Percentiles rank a stretch among this genome's conserved stretches.
These are phyloP conservation scores for Eucommia ulmoides DNA, from an alignment of 257 asterid genomes.

Conservation along the genomic window DNA sequence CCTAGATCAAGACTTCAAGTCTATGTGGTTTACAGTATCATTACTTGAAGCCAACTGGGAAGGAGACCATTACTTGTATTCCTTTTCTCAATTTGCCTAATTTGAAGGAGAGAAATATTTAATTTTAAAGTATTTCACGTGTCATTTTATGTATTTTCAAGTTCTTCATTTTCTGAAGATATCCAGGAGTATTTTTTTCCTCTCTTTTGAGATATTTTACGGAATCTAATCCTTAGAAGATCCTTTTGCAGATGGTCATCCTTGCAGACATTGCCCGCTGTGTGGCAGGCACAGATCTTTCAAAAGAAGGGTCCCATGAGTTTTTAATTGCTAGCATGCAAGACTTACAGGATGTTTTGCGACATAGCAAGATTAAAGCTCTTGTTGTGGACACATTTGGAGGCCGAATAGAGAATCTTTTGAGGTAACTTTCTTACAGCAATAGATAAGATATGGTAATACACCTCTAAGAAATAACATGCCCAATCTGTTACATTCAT, in stretches of 20 bases:
- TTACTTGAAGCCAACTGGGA: neutral
- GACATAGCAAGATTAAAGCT: slow-evolving; percentile 64
- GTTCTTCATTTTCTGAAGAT: neutral
- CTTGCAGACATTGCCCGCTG: slow-evolving; percentile 84
- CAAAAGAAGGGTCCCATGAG: slow-evolving; percentile 64
- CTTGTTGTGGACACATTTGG: slow-evolving; percentile 90
- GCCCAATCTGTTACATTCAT: slow-evolving; percentile 20
- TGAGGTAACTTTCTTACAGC: slow-evolving; percentile 41
- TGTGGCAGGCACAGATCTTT: slow-evolving; percentile 59
- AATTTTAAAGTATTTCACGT: neutral
- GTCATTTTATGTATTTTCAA: neutral
- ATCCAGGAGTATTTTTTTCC: neutral
- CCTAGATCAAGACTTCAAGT: neutral
- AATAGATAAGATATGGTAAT: slow-evolving; percentile 6
- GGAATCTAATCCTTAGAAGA: slow-evolving; percentile 13
- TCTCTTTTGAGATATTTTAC: neutral
- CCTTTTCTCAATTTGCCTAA: neutral
- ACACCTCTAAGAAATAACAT: too few species aligned
- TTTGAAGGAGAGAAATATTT: neutral
- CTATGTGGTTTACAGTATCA: too few species aligned
- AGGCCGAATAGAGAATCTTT: slow-evolving; percentile 67
- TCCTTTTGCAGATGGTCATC: slow-evolving; percentile 55
- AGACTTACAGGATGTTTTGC: slow-evolving; percentile 72
- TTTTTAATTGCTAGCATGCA: slow-evolving; percentile 71
- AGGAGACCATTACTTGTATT: neutral